Evolutionary conservation across 2,329 filamentous ascomycete genomes (phyloP).

Genomic region (Aureobasidium sp.): DNA sequence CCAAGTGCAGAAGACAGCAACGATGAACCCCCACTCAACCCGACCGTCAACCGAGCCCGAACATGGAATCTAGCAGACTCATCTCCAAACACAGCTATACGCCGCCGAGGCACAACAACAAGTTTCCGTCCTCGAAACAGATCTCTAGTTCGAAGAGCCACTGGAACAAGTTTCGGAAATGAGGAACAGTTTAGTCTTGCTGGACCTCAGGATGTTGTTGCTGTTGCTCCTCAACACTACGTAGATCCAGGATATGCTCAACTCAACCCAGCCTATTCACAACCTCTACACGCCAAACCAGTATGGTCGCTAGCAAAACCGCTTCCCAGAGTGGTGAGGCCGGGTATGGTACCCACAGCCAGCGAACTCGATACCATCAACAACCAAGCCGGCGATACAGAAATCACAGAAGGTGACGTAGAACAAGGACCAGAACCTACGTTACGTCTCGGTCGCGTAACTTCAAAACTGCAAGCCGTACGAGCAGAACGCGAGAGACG

Average conservation of each 20-base stretch:
- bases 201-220: neutral
- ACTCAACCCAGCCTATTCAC: slow-evolving; percentile 6
- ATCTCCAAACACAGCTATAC: neutral
- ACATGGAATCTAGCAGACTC: neutral
- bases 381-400: neutral
- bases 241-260: slow-evolving; percentile 9
- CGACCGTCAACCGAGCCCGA: neutral
- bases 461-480: neutral
- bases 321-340: neutral
- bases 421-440: slow-evolving; percentile 8
- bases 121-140: neutral
- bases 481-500: slow-evolving; percentile 3
- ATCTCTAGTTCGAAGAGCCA: neutral
- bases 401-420: slow-evolving; percentile 3
- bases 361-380: neutral
- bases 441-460: neutral
- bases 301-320: slow-evolving; percentile 8
- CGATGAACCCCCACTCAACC: neutral
- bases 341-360: slow-evolving; percentile 10
- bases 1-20: neutral
- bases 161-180: neutral
- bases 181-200: neutral
- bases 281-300: neutral
- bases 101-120: neutral
- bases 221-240: neutral